phyloP scores from a whole-genome alignment of 2,329 filamentous ascomycete species.

The Aureobasidium mangrovei region DNA sequence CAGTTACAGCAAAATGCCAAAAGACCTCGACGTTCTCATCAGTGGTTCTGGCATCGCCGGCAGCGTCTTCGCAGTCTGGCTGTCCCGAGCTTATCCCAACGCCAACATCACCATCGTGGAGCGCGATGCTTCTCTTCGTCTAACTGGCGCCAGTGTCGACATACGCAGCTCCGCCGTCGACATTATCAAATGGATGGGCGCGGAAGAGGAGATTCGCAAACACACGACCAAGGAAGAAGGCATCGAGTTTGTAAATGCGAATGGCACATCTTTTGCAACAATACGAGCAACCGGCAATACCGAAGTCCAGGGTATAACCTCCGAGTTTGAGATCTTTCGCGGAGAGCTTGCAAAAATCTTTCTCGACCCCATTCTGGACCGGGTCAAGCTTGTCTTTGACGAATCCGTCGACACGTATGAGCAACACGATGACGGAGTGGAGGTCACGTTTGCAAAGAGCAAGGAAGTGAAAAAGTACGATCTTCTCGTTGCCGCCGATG shows the following conservation, averaged over 20 bases:
- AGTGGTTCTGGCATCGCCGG: conserved; percentile 31
- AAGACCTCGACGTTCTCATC: conserved; percentile 27
- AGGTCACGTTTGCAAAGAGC: conserved; percentile 35
- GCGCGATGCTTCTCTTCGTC: conserved; percentile 27
- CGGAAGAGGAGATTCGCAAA: conserved; percentile 25
- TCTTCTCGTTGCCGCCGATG: conserved; percentile 43
- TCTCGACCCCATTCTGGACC: conserved; percentile 30
- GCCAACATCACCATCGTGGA: conserved; percentile 30
- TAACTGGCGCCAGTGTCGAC: conserved; percentile 27
- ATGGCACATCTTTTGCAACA: conserved; percentile 24
- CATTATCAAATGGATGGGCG: conserved; percentile 30
- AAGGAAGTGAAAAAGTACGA: conserved; percentile 33
- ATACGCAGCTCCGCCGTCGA: conserved; percentile 28
- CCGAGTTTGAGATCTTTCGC: conserved; percentile 32
- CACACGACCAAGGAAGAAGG: conserved; percentile 23
- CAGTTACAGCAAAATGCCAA: conserved; percentile 16
- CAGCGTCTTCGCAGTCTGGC: conserved; percentile 29
- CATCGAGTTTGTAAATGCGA: conserved; percentile 22
- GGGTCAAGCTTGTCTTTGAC: conserved; percentile 33
- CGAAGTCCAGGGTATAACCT: conserved; percentile 28
- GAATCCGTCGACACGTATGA: conserved; percentile 28
- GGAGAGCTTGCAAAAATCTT: conserved; percentile 28
- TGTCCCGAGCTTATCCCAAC: conserved; percentile 24
- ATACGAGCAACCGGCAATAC: conserved; percentile 26
- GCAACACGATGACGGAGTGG: conserved; percentile 27